Evolutionary conservation across 805 yeast genomes (phyloP), one percentile per base, ranked within the genome.

Genomic region (Myxozyma nipponensis): DNA sequence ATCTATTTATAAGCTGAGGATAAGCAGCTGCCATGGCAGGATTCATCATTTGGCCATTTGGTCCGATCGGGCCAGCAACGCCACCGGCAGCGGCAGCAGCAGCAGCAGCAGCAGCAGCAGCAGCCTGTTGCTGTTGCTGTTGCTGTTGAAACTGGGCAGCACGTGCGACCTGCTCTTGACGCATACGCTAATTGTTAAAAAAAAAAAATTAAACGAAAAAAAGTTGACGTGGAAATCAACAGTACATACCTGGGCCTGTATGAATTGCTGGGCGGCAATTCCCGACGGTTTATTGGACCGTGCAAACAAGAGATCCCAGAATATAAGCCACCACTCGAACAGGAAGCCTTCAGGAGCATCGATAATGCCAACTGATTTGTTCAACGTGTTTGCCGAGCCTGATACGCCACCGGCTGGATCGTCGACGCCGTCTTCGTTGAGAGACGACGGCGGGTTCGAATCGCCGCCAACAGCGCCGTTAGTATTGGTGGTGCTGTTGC

Each of bases 321-420:
- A 90, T 17, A 90, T 81, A 72, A 82, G 88, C 96, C 96, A 89
- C 97, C 97, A 89, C 66, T 90, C 97, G 62, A 79, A 83, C 22
- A 89, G 69, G 62, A 87, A 89, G 4, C 96, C 93, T 60, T 83
- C 86, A 0, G 95, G 93, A 1, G 95, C 84, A 63, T 88, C 93
- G 76, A 85, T 78, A 28, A 54, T 50, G 15, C 57, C 57, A 37
- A 54, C 50, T 15, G 57, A 54, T 34, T 44, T 50, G 26, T 50
- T 28, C 9, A 39, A 39, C 1, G 54, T 42, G 39, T 47, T 50
- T 22, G 24, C 19, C 38, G 18, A 17, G 21, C 30, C 43, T 13
- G 42, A 19, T 2, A 37, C 28, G 3, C 34, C 42, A 13, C 41
- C 39, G 6, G 40, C 21, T 17, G 37, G 23, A n/a, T 17, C 38